These are phyloP conservation scores for Lonicera japonica DNA, from an alignment of 129 eudicot species.

Conservation along the genomic window DNA sequence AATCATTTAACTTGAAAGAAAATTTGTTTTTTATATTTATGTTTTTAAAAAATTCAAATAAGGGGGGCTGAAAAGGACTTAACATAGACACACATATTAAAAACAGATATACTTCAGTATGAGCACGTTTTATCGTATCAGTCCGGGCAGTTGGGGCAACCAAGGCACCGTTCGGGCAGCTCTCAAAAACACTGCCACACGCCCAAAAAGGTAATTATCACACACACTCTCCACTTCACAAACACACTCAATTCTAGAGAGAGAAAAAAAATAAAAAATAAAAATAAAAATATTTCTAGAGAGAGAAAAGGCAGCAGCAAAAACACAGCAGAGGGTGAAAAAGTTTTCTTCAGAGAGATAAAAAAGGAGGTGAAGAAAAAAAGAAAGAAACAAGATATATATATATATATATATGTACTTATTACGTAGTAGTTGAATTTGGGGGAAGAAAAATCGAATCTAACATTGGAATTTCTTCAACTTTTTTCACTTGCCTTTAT, in stretches of 20 bases:
- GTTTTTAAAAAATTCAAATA: too few relatives aligned
- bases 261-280: too few relatives aligned
- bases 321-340: constrained; percentile 19
- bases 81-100: too few relatives aligned
- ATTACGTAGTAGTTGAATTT: background rate
- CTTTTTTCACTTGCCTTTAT: background rate
- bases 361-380: constrained; percentile 12
- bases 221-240: constrained; percentile 13
- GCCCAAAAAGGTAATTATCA: constrained; percentile 40
- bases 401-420: too few relatives aligned
- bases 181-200: constrained; percentile 40
- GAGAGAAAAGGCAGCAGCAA: too few relatives aligned
- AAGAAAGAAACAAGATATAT: too few relatives aligned
- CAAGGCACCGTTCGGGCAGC: constrained; percentile 24
- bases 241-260: constrained; percentile 20
- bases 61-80: too few relatives aligned
- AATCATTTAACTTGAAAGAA: too few relatives aligned
- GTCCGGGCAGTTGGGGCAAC: constrained; percentile 16
- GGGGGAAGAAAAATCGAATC: background rate
- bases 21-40: too few relatives aligned
- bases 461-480: background rate
- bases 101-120: too few relatives aligned
- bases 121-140: background rate
- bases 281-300: too few relatives aligned
- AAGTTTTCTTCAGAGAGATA: constrained; percentile 31